These are phyloP conservation scores for Termitomyces bulborhizus DNA, from an alignment of 768 basidiomycete genomes.

Conservation along the genomic window DNA sequence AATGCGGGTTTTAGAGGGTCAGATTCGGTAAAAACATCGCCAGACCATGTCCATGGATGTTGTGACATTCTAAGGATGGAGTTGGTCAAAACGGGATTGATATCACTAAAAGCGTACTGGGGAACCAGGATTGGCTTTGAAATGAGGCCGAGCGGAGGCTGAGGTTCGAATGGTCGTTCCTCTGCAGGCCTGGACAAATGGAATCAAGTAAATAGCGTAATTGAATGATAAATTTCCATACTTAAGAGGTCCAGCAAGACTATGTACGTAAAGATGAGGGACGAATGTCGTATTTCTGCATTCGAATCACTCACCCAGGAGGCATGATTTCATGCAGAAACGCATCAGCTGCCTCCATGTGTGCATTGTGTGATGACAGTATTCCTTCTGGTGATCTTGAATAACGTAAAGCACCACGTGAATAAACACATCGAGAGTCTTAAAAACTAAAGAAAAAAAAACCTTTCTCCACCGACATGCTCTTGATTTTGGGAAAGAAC, in stretches of 20 bases:
- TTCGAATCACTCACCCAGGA: slow-evolving; percentile 8
- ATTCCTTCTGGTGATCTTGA: neutral
- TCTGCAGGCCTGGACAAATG: slow-evolving; percentile 14
- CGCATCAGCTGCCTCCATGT: slow-evolving; percentile 4
- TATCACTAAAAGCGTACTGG: slow-evolving; percentile 14
- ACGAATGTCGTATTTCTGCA: neutral
- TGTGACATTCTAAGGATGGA: slow-evolving; percentile 33
- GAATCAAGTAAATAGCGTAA: neutral
- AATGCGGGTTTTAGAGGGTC: slow-evolving; percentile 40
- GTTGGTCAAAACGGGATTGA: slow-evolving; percentile 3
- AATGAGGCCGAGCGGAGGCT: slow-evolving; percentile 17
- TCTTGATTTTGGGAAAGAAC: neutral
- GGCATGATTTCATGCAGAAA: slow-evolving; percentile 16
- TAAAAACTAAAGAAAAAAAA: neutral
- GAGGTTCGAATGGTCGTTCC: slow-evolving; percentile 17
- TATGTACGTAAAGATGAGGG: slow-evolving; percentile 7
- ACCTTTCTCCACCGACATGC: neutral
- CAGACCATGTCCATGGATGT: slow-evolving; percentile 64
- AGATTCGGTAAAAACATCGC: slow-evolving; percentile 40
- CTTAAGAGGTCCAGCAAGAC: slow-evolving; percentile 29
- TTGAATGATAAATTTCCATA: slow-evolving; percentile 10
- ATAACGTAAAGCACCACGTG: neutral
- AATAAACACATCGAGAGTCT: neutral
- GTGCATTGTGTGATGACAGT: neutral
- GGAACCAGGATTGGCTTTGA: slow-evolving; percentile 10